phyloP scores from a whole-genome alignment of 2,329 filamentous ascomycete genomes.

The Fusarium torreyae region DNA sequence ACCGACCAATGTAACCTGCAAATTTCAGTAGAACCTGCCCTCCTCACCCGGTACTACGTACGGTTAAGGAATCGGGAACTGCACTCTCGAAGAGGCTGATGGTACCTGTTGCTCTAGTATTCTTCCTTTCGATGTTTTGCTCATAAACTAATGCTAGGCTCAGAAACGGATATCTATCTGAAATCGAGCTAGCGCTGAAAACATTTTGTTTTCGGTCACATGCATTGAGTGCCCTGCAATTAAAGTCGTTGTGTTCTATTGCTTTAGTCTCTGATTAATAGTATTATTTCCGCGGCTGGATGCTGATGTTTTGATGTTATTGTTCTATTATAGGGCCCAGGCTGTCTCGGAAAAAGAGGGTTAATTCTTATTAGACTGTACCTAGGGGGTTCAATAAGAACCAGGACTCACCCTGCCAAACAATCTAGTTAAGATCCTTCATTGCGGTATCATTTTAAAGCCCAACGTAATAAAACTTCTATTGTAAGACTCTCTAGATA shows the following conservation, averaged over 20 bases:
- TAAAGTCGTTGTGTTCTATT: constrained; percentile 15
- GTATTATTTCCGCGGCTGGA: background rate
- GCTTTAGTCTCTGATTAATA: background rate
- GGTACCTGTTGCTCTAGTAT: no score
- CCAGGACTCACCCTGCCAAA: no score
- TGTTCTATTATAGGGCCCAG: constrained; percentile 5
- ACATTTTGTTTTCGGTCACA: constrained; percentile 36
- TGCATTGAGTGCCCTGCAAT: constrained; percentile 33
- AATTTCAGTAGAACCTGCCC: background rate
- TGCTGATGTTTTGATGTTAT: background rate
- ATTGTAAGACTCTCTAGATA: no score
- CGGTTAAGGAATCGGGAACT: no score
- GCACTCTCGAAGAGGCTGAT: no score
- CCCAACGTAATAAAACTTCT: no score
- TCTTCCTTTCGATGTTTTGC: no score
- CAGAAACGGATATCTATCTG: constrained; percentile 11
- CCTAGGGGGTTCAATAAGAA: no score
- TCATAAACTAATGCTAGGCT: background rate
- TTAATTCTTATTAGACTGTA: constrained; percentile 4
- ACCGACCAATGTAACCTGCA: background rate
- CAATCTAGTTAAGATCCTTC: no score
- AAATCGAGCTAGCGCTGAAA: constrained; percentile 26
- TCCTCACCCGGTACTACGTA: no score
- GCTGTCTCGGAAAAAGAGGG: constrained; percentile 10
- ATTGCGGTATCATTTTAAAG: no score